Evolutionary conservation across 148 eudicot genomes (phyloP).

Genomic region (Mesembryanthemum crystallinum): DNA sequence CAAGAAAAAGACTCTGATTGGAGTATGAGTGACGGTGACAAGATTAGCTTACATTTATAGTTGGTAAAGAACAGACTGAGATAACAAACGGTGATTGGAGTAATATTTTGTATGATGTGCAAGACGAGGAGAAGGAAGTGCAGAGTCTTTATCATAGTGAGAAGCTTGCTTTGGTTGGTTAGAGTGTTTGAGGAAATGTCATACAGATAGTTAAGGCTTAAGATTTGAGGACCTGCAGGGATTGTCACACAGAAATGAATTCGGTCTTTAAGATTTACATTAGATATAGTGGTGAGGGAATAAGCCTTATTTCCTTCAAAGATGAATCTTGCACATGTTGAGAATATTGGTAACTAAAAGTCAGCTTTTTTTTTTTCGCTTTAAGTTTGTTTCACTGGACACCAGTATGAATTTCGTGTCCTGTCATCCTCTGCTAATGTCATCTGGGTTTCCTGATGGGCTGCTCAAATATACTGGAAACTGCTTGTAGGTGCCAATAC

Average conservation of each 20-base stretch:
- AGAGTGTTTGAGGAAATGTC: slow-evolving; percentile 31
- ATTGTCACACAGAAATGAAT: slow-evolving; percentile 60
- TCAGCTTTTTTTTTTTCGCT: not conserved
- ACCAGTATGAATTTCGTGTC: not conserved
- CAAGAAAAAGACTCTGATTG: slow-evolving; percentile 55
- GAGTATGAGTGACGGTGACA: slow-evolving; percentile 63
- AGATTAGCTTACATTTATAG: not conserved
- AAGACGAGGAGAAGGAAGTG: slow-evolving; percentile 60
- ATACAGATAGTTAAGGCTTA: slow-evolving; percentile 48
- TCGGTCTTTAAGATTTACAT: slow-evolving; percentile 44
- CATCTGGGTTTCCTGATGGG: not conserved
- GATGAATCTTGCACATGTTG: slow-evolving; percentile 50
- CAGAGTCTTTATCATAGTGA: slow-evolving; percentile 50
- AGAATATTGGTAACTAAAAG: slow-evolving; percentile 50
- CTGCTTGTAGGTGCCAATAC: not conserved
- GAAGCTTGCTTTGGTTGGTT: slow-evolving; percentile 64
- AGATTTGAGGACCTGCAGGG: slow-evolving; percentile 64
- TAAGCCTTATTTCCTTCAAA: slow-evolving; percentile 52
- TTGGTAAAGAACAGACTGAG: too few relatives aligned
- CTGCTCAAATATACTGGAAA: not conserved
- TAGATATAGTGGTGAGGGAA: slow-evolving; percentile 56
- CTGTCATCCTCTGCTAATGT: too few relatives aligned
- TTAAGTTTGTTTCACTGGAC: not conserved
- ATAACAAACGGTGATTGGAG: too few relatives aligned
- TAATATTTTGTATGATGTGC: slow-evolving; percentile 55